These are phyloP conservation scores for Copromyces sp. DNA, from an alignment of 495 filamentous ascomycete genomes.

Conservation along the genomic window DNA sequence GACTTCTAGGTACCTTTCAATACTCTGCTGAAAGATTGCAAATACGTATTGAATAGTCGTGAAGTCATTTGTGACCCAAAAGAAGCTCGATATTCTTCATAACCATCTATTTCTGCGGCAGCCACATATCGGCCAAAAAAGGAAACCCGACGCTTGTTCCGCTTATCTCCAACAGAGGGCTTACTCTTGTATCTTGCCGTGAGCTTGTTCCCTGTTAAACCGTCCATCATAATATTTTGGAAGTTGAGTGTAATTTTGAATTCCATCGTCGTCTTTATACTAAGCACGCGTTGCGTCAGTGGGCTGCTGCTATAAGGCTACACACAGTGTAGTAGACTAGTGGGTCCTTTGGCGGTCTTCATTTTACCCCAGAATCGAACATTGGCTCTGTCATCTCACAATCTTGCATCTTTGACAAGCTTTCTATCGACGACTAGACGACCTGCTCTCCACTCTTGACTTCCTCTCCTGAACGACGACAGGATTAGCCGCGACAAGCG, in stretches of 20 bases:
- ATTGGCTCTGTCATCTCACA: constrained; percentile 10
- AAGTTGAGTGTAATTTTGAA: neutral
- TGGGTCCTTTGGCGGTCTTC: neutral
- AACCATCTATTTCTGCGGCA: neutral
- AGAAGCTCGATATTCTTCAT: neutral
- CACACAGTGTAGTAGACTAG: neutral
- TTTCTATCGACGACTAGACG: neutral
- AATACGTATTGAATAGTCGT: neutral
- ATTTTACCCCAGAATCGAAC: constrained; percentile 13
- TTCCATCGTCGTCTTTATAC: neutral
- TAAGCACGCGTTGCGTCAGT: neutral
- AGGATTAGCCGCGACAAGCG: constrained; percentile 8
- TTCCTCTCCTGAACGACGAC: neutral
- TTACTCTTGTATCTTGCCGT: neutral
- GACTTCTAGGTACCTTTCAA: neutral
- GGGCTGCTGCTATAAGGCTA: constrained; percentile 1
- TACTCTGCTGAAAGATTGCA: neutral
- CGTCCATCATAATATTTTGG: neutral
- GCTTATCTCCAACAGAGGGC: neutral
- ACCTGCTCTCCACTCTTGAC: neutral
- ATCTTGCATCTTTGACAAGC: neutral
- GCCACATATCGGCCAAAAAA: neutral
- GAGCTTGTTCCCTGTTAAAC: neutral
- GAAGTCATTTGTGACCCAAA: neutral
- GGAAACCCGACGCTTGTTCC: neutral